A percentile compares a stretch with the other conserved stretches of the same genome.
phyloP scores from a whole-genome alignment of 1,284 basidiomycete species.

The Microbotryum violaceum region DNA sequence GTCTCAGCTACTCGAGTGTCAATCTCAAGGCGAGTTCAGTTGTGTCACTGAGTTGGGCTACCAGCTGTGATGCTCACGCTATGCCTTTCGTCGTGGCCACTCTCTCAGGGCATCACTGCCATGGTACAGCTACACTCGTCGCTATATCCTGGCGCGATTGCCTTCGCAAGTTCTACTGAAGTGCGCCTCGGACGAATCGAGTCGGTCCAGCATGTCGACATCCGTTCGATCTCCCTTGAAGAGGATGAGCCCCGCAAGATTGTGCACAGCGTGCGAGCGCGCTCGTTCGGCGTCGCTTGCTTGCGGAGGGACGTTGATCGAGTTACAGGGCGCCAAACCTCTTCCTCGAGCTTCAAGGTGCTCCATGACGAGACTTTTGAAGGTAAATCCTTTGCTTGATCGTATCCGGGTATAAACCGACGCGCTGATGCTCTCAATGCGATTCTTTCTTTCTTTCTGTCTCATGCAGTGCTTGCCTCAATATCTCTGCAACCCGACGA shows the following conservation, averaged over 20 bases:
- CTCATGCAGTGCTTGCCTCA: slow-evolving; percentile 3
- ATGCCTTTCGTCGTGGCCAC: not conserved
- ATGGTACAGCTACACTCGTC: slow-evolving; percentile 28
- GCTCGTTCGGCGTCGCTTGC: slow-evolving; percentile 28
- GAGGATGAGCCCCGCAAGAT: slow-evolving; percentile 40
- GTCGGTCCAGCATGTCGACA: slow-evolving; percentile 36
- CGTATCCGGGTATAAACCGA: not conserved
- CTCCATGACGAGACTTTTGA: slow-evolving; percentile 27
- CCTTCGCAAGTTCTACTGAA: slow-evolving; percentile 26
- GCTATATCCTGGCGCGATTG: slow-evolving; percentile 16
- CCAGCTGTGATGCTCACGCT: not conserved
- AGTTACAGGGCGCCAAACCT: slow-evolving; percentile 13
- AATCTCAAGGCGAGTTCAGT: slow-evolving; percentile 26
- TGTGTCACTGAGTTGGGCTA: not conserved
- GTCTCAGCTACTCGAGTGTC: slow-evolving; percentile 37
- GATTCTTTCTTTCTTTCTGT: not conserved
- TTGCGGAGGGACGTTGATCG: slow-evolving; percentile 30
- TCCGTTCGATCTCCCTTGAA: slow-evolving; percentile 39
- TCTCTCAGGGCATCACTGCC: slow-evolving; percentile 30
- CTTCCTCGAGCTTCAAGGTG: slow-evolving; percentile 21
- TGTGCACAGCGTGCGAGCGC: slow-evolving; percentile 24
- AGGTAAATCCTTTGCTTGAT: slow-evolving; percentile 4
- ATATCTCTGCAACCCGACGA: slow-evolving; percentile 4
- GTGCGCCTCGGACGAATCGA: slow-evolving; percentile 37
- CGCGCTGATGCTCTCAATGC: not conserved